Evolutionary conservation across 2,329 filamentous ascomycete species (phyloP).

Genomic region (Alternaria burnsii): DNA sequence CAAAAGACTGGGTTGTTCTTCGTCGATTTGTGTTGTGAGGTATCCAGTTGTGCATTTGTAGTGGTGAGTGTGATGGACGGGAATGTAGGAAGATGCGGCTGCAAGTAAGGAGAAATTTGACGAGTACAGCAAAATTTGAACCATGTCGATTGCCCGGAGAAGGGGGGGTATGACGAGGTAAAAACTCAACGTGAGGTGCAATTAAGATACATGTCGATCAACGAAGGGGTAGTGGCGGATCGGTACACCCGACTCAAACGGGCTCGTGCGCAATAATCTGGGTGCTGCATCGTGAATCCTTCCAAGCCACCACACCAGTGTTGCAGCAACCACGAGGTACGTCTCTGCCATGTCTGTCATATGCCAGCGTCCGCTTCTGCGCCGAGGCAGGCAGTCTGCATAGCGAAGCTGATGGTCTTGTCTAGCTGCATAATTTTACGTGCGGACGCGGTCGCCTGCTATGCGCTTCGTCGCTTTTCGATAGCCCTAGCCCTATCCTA

Average conservation of each 20-base stretch:
- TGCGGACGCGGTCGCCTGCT: conserved; percentile 2
- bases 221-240: conserved; percentile 20
- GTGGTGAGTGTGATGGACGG: background rate
- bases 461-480: conserved; percentile 17
- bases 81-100: background rate
- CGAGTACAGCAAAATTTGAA: background rate
- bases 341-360: conserved; percentile 6
- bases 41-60: background rate
- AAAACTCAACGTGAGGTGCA: conserved; percentile 28
- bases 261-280: conserved; percentile 26
- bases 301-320: conserved; percentile 29
- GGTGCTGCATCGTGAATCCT: conserved; percentile 33
- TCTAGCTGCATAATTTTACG: conserved; percentile 4
- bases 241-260: conserved; percentile 13
- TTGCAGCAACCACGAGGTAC: conserved; percentile 17
- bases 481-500: conserved; percentile 8
- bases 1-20: background rate
- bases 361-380: background rate
- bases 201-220: conserved; percentile 32
- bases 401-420: background rate
- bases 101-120: background rate
- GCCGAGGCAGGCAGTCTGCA: background rate
- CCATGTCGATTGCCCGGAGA: background rate
- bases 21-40: background rate
- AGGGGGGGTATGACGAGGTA: background rate